Conservation (phyloP, 2,329 filamentous ascomycete species). For the Colletotrichum shisoi region DNA sequence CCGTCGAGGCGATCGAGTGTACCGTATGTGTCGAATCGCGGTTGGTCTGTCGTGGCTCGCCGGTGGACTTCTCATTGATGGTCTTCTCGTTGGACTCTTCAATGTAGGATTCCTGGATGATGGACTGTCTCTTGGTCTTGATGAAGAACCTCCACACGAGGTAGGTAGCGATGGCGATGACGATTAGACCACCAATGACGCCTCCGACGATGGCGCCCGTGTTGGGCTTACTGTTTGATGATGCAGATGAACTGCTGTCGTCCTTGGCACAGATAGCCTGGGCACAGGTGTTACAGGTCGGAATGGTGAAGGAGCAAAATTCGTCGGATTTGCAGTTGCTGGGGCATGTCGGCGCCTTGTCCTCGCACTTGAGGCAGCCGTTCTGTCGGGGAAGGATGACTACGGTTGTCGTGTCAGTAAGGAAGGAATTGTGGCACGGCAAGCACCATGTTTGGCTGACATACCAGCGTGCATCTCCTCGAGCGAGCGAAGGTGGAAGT, state of each 20-base stretch:
- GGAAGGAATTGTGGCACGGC: not conserved
- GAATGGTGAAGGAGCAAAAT: slow-evolving; percentile 57
- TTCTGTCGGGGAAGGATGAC: slow-evolving; percentile 52
- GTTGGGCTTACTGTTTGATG: slow-evolving; percentile 60
- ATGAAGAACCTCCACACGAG: slow-evolving; percentile 88
- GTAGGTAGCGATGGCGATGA: slow-evolving; percentile 77
- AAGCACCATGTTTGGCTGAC: not conserved
- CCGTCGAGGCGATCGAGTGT: slow-evolving; percentile 91
- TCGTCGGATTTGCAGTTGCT: slow-evolving; percentile 51
- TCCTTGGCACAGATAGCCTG: slow-evolving; percentile 56
- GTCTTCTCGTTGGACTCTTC: slow-evolving; percentile 66
- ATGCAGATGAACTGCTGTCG: slow-evolving; percentile 38
- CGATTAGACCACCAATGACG: slow-evolving; percentile 82
- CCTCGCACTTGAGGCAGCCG: slow-evolving; percentile 58
- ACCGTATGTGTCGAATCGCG: slow-evolving; percentile 85
- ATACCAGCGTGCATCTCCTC: slow-evolving; percentile 38
- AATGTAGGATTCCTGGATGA: slow-evolving; percentile 62
- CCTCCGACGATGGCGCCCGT: slow-evolving; percentile 89
- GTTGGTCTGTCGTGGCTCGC: slow-evolving; percentile 60
- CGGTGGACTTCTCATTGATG: slow-evolving; percentile 62
- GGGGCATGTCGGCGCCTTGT: slow-evolving; percentile 55
- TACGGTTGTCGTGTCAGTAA: slow-evolving; percentile 22
- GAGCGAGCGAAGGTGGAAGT: slow-evolving; percentile 38
- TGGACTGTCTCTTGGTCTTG: slow-evolving; percentile 75
- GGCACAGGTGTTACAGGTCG: slow-evolving; percentile 58